A percentile compares a stretch with the other conserved stretches of the same genome.
phyloP scores from a whole-genome alignment of 345 rosid genomes.

The Conringia planisiliqua region DNA sequence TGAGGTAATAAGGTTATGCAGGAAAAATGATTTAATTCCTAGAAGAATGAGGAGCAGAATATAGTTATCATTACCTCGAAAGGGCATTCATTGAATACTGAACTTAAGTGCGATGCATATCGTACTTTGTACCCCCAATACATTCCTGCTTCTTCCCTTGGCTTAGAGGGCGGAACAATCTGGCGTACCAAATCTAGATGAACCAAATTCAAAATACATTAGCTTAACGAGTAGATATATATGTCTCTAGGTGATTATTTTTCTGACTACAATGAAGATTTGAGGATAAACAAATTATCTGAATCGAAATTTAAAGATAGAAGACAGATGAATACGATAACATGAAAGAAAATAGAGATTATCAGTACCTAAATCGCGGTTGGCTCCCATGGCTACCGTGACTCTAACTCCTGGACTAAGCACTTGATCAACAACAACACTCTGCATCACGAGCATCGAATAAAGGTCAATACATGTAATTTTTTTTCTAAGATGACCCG shows the following conservation, averaged over 20 bases:
- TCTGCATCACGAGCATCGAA: conserved; percentile 48
- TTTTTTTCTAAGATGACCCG: no score
- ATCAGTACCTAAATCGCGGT: conserved; percentile 58
- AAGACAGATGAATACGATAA: neutral
- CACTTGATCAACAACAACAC: conserved; percentile 58
- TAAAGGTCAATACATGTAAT: no score
- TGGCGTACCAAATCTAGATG: conserved; percentile 58
- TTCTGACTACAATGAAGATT: neutral
- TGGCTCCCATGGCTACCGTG: conserved; percentile 82
- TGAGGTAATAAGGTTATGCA: conserved; percentile 11
- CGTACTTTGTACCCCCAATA: conserved; percentile 97
- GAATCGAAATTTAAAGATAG: neutral
- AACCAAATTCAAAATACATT: conserved; percentile 31
- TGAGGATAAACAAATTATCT: neutral
- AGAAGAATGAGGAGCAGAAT: neutral
- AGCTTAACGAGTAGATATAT: neutral
- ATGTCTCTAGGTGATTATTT: neutral
- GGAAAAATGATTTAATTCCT: neutral
- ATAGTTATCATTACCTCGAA: conserved; percentile 43
- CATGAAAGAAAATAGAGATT: conserved; percentile 11
- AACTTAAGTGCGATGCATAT: conserved; percentile 71
- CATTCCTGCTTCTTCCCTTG: conserved; percentile 70
- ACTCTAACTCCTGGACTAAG: conserved; percentile 80
- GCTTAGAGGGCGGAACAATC: conserved; percentile 64
- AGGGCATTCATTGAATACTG: conserved; percentile 58